Conservation (phyloP, 1,139 yeast species). For the Suhomyces coccinellae region DNA sequence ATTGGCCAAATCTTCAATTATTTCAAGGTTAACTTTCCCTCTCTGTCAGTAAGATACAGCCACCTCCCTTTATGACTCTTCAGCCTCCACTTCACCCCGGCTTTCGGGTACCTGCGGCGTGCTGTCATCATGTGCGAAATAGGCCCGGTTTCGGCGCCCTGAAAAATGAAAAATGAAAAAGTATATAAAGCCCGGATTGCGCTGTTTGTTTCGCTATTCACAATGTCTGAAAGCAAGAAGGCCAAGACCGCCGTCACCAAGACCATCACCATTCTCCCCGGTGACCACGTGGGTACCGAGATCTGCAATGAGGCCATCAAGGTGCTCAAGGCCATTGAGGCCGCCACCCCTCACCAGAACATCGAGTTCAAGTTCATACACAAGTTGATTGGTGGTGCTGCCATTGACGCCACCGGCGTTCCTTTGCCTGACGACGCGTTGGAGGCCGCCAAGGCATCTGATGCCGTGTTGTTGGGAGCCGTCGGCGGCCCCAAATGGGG, state of each 20-base stretch:
- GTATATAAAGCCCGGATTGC: neutral
- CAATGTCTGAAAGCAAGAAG: slow-evolving; percentile 9
- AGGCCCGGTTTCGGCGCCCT: slow-evolving; percentile 4
- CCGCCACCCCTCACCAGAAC: slow-evolving; percentile 52
- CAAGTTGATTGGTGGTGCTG: slow-evolving; percentile 96
- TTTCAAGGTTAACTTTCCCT: no score
- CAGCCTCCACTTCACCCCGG: no score
- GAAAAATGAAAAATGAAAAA: slow-evolving; percentile 5
- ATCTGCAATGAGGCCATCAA: slow-evolving; percentile 87
- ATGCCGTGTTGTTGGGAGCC: slow-evolving; percentile 94
- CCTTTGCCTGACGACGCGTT: slow-evolving; percentile 90
- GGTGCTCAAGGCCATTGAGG: slow-evolving; percentile 76
- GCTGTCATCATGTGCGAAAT: neutral
- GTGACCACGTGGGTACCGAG: slow-evolving; percentile 96
- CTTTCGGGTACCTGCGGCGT: neutral
- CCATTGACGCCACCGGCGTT: slow-evolving; percentile 92
- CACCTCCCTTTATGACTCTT: no score
- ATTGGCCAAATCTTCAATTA: no score
- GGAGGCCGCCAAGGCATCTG: slow-evolving; percentile 81
- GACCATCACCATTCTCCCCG: slow-evolving; percentile 84
- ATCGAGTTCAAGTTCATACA: slow-evolving; percentile 73
- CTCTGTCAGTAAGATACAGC: no score
- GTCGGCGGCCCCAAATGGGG: slow-evolving; percentile 99
- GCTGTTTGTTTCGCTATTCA: neutral
- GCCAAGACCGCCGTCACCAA: slow-evolving; percentile 36